Percentiles rank a stretch among this genome's conserved stretches.
Conservation (phyloP, 257 asterid species). For the Buddleja alternifolia region DNA sequence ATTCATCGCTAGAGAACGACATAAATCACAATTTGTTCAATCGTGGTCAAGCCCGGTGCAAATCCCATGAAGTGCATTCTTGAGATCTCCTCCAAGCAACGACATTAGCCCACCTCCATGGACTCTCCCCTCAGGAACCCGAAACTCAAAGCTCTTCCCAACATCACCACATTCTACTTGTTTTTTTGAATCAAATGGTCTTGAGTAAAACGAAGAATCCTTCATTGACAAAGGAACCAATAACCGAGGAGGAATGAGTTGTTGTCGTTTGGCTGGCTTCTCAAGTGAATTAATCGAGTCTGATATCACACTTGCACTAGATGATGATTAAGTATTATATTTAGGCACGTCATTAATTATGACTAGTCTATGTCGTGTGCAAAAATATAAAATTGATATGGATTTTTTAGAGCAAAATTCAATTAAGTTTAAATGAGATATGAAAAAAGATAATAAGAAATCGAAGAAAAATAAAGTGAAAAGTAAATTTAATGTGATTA, state of each 20-base stretch:
- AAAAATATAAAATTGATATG: too few relatives aligned
- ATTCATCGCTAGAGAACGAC: background rate
- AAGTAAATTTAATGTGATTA: too few relatives aligned
- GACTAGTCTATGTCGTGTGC: too few relatives aligned
- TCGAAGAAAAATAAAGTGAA: too few relatives aligned
- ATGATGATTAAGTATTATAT: constrained; percentile 52
- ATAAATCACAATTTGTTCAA: constrained; percentile 12
- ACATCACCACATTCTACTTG: constrained; percentile 36
- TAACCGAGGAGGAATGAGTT: constrained; percentile 83
- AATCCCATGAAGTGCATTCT: constrained; percentile 49
- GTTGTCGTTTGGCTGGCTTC: constrained; percentile 51
- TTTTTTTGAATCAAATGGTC: constrained; percentile 45
- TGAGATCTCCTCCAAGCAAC: constrained; percentile 68
- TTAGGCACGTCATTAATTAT: too few relatives aligned
- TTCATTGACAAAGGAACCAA: constrained; percentile 90
- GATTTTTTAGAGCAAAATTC: too few relatives aligned
- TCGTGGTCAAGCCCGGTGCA: constrained; percentile 27
- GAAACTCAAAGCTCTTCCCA: constrained; percentile 40
- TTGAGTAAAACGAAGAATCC: constrained; percentile 47
- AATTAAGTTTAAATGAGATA: too few relatives aligned
- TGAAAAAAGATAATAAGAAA: too few relatives aligned
- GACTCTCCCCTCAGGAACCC: constrained; percentile 82
- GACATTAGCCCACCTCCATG: constrained; percentile 96
- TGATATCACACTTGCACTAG: constrained; percentile 57
- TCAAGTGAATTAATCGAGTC: constrained; percentile 52